Evolutionary conservation across 257 asterid species (phyloP).

Genomic region (Rauvolfia tetraphylla): DNA sequence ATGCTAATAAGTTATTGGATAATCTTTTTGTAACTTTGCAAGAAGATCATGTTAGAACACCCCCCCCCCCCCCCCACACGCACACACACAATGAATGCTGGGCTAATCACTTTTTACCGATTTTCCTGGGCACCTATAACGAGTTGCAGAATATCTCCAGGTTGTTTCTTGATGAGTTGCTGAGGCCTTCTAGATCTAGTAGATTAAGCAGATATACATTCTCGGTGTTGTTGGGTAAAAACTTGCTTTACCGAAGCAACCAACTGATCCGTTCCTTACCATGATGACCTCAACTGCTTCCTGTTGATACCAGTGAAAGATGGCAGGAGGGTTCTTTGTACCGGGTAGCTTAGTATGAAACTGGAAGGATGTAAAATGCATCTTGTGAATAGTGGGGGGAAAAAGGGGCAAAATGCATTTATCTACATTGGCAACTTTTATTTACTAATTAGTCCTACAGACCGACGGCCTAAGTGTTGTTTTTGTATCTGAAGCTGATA

Average conservation of each 20-base stretch:
- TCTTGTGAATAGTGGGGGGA: neutral
- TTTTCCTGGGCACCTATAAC: neutral
- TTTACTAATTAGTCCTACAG: neutral
- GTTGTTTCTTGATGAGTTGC: neutral
- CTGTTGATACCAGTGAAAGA: neutral
- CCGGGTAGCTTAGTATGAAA: neutral
- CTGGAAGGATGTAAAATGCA: neutral
- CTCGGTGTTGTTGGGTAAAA: neutral
- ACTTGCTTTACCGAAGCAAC: neutral
- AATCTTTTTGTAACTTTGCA: neutral
- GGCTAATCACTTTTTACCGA: neutral
- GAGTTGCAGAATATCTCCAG: neutral
- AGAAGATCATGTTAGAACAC: neutral
- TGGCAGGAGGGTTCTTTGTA: neutral
- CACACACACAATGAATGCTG: neutral
- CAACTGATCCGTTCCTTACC: neutral
- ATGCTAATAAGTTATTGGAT: slow-evolving; percentile 1
- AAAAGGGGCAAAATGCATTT: neutral
- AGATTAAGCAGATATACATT: neutral
- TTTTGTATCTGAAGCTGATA: neutral
- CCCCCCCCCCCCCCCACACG: too few species aligned
- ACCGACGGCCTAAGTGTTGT: neutral
- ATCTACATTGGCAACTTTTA: neutral
- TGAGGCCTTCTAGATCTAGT: neutral
- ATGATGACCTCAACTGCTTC: neutral